Percentiles rank a stretch among this genome's conserved stretches.
phyloP scores from a whole-genome alignment of 495 filamentous ascomycete species.

The Hypoxylon fragiforme region DNA sequence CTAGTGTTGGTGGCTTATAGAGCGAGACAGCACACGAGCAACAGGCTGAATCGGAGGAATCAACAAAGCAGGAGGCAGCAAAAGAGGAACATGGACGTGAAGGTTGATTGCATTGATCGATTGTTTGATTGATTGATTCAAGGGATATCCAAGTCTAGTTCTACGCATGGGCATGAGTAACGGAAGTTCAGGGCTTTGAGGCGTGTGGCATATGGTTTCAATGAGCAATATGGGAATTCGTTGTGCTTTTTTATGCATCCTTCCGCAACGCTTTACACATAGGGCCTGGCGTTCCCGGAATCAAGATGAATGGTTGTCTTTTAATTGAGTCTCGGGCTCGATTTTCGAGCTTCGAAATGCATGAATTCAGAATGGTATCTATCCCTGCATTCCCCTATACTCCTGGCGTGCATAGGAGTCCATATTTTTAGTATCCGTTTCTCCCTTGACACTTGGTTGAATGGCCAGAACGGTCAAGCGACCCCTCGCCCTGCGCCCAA shows the following conservation, averaged over 20 bases:
- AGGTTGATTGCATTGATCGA: slow-evolving; percentile 8
- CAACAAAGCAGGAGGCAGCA: too few species aligned
- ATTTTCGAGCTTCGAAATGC: neutral
- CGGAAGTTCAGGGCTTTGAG: slow-evolving; percentile 15
- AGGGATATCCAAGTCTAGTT: slow-evolving; percentile 6
- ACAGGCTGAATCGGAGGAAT: slow-evolving; percentile 18
- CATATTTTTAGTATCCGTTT: neutral
- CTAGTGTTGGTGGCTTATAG: slow-evolving; percentile 44
- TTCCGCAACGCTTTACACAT: slow-evolving; percentile 30
- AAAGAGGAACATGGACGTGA: slow-evolving; percentile 3
- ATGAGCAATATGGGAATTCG: slow-evolving; percentile 33
- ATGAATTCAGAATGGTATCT: slow-evolving; percentile 4
- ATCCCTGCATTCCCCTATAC: slow-evolving; percentile 31
- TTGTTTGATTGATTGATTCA: slow-evolving; percentile 14
- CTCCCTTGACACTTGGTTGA: slow-evolving; percentile 17
- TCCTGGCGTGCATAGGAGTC: neutral
- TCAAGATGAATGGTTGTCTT: slow-evolving; percentile 19
- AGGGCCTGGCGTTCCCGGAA: slow-evolving; percentile 35
- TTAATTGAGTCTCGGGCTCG: slow-evolving; percentile 10
- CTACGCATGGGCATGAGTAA: slow-evolving; percentile 12
- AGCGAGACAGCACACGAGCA: slow-evolving; percentile 36
- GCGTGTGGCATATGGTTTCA: slow-evolving; percentile 33
- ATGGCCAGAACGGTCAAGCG: neutral
- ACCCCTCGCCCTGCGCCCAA: neutral
- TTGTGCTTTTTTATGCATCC: slow-evolving; percentile 29